These are phyloP conservation scores for Cyphellophora europaea DNA, from an alignment of 2,329 filamentous ascomycete genomes.

Conservation along the genomic window DNA sequence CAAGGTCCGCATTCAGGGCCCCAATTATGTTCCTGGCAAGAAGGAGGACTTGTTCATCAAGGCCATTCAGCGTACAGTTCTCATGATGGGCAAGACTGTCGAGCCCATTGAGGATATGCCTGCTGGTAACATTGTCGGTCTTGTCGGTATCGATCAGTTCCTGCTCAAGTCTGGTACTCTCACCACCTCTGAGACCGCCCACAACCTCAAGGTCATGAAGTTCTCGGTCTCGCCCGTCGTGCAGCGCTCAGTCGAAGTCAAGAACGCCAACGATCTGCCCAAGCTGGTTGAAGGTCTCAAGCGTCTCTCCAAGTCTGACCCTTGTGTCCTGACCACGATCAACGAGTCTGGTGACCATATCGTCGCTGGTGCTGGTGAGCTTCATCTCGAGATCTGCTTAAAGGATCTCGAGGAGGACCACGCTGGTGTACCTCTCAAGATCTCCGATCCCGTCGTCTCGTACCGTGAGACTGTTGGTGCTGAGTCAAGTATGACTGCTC, in stretches of 20 bases:
- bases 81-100: slow-evolving; percentile 99
- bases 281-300: slow-evolving; percentile 99
- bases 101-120: slow-evolving; percentile 99
- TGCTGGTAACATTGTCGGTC: slow-evolving; percentile 98
- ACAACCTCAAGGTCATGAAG: slow-evolving; percentile 99
- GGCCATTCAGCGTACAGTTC: slow-evolving; percentile 97
- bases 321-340: slow-evolving; percentile 89
- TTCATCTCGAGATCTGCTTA: slow-evolving; percentile 99
- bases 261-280: slow-evolving; percentile 99
- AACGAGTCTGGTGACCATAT: slow-evolving; percentile 95
- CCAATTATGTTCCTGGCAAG: slow-evolving; percentile 96
- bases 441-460: slow-evolving; percentile 96
- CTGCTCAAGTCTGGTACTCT: slow-evolving; percentile 99
- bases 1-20: slow-evolving; percentile 99
- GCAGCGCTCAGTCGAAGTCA: slow-evolving; percentile 96
- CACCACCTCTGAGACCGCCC: slow-evolving; percentile 90
- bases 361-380: slow-evolving; percentile 97
- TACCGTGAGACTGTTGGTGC: slow-evolving; percentile 91
- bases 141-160: slow-evolving; percentile 99
- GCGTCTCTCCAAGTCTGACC: slow-evolving; percentile 99
- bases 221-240: slow-evolving; percentile 99
- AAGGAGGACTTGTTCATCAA: slow-evolving; percentile 99
- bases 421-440: slow-evolving; percentile 92
- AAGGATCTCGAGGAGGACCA: slow-evolving; percentile 99
- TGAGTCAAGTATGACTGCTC: slow-evolving; percentile 85